Evolutionary conservation across 495 filamentous ascomycete species (phyloP).

Genomic region (Hypoxylon crocopeplum): DNA sequence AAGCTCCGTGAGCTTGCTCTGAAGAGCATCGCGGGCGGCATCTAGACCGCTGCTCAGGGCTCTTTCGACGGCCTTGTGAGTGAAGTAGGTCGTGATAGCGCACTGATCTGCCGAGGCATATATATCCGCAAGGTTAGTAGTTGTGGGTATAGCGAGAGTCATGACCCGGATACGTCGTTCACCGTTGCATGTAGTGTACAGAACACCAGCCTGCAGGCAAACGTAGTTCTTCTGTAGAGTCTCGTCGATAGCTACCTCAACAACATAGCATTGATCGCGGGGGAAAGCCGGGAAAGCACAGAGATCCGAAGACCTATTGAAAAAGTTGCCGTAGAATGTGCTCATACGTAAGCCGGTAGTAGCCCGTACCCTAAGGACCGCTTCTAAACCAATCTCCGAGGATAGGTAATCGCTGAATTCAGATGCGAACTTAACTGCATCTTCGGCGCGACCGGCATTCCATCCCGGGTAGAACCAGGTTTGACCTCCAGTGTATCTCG

Average conservation of each 20-base stretch:
- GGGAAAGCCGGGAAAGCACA: conserved; percentile 98
- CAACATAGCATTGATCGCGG: conserved; percentile 96
- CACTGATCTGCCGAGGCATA: conserved; percentile 95
- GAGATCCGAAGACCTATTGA: conserved; percentile 95
- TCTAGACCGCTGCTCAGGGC: conserved; percentile 86
- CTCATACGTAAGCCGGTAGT: conserved; percentile 96
- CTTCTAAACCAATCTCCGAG: conserved; percentile 93
- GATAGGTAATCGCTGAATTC: conserved; percentile 97
- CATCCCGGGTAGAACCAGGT: conserved; percentile 99
- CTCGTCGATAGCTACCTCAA: conserved; percentile 98
- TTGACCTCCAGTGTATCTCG: conserved; percentile 95
- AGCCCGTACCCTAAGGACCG: conserved; percentile 91
- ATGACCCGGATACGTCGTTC: conserved; percentile 93
- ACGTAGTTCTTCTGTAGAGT: conserved; percentile 90
- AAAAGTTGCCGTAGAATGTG: conserved; percentile 99
- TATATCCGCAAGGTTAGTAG: conserved; percentile 84
- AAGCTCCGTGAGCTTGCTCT: conserved; percentile 90
- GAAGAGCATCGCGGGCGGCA: conserved; percentile 85
- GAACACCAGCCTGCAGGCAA: conserved; percentile 93
- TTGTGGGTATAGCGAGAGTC: conserved; percentile 92
- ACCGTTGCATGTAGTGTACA: conserved; percentile 98
- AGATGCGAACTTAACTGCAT: conserved; percentile 95
- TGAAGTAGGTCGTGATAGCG: conserved; percentile 92
- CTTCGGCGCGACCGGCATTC: conserved; percentile 91
- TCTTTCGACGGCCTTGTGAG: conserved; percentile 95